Evolutionary conservation across 306 rosid genomes (phyloP), one percentile per base, ranked within the genome.

Genomic region (Nissolia schottii): DNA sequence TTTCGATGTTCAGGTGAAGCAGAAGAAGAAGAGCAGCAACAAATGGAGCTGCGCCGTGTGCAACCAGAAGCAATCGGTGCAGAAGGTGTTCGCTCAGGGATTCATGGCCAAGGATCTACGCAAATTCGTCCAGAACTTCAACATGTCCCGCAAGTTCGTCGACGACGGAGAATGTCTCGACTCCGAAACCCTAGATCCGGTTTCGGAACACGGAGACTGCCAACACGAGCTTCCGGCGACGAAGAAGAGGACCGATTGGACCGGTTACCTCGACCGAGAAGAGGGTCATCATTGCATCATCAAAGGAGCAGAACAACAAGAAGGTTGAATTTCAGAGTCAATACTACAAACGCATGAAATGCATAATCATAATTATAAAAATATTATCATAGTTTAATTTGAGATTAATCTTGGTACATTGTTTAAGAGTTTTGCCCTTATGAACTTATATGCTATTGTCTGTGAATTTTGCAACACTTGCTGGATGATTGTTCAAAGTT

Each of bases 21-120:
- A 91, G 83, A 80, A 71, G 85, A 91, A 76, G 79, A 92, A 85
- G 79, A 80, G 83, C 74, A 80, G 67, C 70, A 81, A 83, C 81
- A 94, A 87, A 62, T 94, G 97, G 97, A 67, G 15, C 5, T 93
- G 97, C 73, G 94, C 79, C 1, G 86, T 91, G 8, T 94, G 97
- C 87, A 87, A 91, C 63, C 83, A 80, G 84, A 91, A 85, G 49
- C 98, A 94, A 71, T 91, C 95, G 0, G 35, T 91, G 18, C 88
- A 79, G 32, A 91, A 80, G 77, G 86, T 94, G 64, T 94, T 94
- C 64, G 91, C 95, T 55, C 87, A 87, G 61, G 92, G 91, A 32
- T 78, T 85, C 59, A 62, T 87, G 77, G 97, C 95, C 37, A 85
- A 73, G 46, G 95, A 91, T 56, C 73, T 94, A 34, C 95, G 96